phyloP scores from a whole-genome alignment of 805 yeast genomes.

The Yamadazyma sp. region DNA sequence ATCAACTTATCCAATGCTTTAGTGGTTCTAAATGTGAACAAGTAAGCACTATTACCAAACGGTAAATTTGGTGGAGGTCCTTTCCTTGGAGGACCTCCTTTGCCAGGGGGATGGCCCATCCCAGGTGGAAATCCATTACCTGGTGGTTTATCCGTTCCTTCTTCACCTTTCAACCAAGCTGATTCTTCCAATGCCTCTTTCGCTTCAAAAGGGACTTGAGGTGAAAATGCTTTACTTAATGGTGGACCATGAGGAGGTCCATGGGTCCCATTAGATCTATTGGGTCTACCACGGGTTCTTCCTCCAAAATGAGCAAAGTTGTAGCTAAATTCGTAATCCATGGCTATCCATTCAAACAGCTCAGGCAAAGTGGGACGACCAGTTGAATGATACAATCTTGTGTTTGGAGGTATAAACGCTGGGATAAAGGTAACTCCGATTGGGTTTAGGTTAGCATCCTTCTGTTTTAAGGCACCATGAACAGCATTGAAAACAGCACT shows the following conservation, averaged over 20 bases:
- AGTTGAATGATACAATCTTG: constrained; percentile 55
- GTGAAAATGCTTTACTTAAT: no score
- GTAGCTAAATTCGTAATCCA: constrained; percentile 61
- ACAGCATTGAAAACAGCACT: constrained; percentile 55
- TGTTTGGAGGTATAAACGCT: constrained; percentile 58
- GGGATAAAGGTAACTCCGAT: constrained; percentile 58
- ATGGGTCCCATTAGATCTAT: not conserved
- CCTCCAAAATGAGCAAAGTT: constrained; percentile 33
- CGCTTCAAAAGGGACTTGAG: no score
- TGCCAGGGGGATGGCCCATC: not conserved
- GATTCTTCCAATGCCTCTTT: no score
- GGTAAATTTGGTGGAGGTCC: not conserved
- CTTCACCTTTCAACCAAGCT: no score
- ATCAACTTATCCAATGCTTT: constrained; percentile 49
- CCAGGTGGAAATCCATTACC: not conserved
- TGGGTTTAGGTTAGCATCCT: constrained; percentile 51
- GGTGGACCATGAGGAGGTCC: not conserved
- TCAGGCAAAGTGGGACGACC: constrained; percentile 38
- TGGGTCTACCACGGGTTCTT: not conserved
- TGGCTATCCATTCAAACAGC: constrained; percentile 59
- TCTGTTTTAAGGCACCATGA: constrained; percentile 50
- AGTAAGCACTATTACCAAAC: constrained; percentile 12
- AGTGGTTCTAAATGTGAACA: constrained; percentile 47
- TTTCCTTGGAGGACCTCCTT: not conserved
- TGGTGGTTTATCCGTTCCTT: not conserved